Percentiles rank a stretch among this genome's conserved stretches.
Evolutionary conservation across 257 asterid species (phyloP).

Genomic region (Gardenia jasminoides): DNA sequence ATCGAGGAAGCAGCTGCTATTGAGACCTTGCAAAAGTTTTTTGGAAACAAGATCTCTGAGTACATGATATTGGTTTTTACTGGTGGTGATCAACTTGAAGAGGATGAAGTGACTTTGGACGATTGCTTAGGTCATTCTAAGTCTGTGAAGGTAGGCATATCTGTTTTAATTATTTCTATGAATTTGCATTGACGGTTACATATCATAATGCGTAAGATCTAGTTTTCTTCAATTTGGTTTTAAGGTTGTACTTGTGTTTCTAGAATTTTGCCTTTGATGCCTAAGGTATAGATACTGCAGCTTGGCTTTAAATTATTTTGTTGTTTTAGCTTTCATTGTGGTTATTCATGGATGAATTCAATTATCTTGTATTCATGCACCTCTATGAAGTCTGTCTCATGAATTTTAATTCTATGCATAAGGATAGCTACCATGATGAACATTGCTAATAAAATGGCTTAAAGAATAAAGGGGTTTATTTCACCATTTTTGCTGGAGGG

Average conservation of each 20-base stretch:
- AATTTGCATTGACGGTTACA: not conserved
- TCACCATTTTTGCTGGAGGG: not conserved
- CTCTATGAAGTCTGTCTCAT: not conserved
- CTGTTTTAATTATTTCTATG: not conserved
- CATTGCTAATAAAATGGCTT: not conserved
- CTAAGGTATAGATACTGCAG: not conserved
- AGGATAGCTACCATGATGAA: not conserved
- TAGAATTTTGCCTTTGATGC: not conserved
- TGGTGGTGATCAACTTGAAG: constrained; percentile 68
- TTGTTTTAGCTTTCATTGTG: not conserved
- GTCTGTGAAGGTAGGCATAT: constrained; percentile 48
- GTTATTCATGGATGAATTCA: not conserved
- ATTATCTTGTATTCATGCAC: not conserved
- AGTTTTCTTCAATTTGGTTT: not conserved
- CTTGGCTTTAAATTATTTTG: not conserved
- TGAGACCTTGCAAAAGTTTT: constrained; percentile 56
- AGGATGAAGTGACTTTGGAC: constrained; percentile 49
- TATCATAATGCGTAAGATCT: not conserved
- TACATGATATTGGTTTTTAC: constrained; percentile 42
- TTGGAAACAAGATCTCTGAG: constrained; percentile 65
- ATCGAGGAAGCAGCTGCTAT: constrained; percentile 75
- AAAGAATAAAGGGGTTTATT: not conserved
- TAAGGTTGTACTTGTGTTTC: not conserved
- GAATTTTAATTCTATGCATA: not conserved
- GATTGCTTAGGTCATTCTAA: constrained; percentile 55